Conservation (phyloP, 192 early-diverging fungal genomes). For the Backusella morwellensis region DNA sequence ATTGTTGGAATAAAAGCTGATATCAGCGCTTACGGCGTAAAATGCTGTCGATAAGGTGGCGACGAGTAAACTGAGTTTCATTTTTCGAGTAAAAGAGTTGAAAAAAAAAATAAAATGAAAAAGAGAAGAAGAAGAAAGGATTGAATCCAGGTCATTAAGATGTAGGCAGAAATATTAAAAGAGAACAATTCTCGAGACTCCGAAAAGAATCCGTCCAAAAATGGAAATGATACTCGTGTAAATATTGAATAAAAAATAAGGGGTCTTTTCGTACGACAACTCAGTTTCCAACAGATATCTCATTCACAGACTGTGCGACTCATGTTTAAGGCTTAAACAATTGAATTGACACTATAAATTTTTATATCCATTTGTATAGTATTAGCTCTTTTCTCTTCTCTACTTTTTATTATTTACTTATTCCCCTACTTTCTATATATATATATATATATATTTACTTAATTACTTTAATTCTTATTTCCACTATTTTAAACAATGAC, state of each 20-base stretch:
- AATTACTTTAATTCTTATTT: neutral
- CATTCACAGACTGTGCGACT: neutral
- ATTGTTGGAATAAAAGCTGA: neutral
- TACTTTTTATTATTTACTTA: neutral
- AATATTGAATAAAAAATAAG: neutral
- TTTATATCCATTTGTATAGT: neutral
- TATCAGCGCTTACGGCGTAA: neutral
- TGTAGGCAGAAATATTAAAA: neutral
- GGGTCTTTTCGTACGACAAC: neutral
- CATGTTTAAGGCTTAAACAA: neutral
- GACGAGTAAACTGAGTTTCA: constrained; percentile 16
- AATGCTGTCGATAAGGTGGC: neutral
- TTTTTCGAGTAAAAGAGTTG: neutral
- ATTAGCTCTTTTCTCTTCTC: neutral
- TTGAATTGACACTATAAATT: constrained; percentile 2
- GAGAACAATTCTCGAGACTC: neutral
- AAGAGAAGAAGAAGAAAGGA: neutral
- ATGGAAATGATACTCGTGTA: neutral
- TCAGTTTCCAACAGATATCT: neutral
- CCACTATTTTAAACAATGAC: neutral
- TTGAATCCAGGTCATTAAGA: neutral
- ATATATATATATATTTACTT: neutral
- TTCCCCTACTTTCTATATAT: neutral
- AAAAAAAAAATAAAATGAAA: neutral
- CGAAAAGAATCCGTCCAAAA: neutral